Base-by-base conservation (phyloP, 2,329 filamentous ascomycete species). In the Amesomyces nigricolor region DNA sequence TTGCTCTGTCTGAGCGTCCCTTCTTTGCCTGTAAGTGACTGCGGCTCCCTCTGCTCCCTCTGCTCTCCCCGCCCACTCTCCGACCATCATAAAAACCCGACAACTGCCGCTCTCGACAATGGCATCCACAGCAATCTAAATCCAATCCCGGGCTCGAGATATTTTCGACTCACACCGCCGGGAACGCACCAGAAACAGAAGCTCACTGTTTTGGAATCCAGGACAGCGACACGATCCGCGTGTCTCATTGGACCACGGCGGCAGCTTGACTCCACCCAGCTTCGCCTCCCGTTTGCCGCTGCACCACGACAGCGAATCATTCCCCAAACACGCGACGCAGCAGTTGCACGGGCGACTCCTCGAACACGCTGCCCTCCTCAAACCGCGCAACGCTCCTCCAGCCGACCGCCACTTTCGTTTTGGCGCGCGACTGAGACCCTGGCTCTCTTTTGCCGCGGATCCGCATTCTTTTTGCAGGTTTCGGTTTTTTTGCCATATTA, bases 311-410 rank as follows among this genome's bases (percentile, higher is more conserved):
- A 61, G 56, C 64, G 64, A 65, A 65, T 65, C 64, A 64, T 53
- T 56, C 52, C 44, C 38, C 48, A 40, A 29, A 52, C 50, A 48
- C 50, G 32, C 45, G 35, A 53, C 54, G 56, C 49, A 60, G 58
- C 56, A 55, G 63, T 62, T 51, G 58, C 60, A 65, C 58, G 60
- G 63, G 64, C 64, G 64, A 65, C 62, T 65, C 55, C 63, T 65
- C 63, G 59, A 65, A 65, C 64, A 63, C 58, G 45, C 57, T 56
- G 44, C 30, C n/a, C 42, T 32, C 11, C 14, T 42, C 54, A 54
- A 56, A 50, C 46, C 51, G 55, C 54, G 37, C 54, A 53, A 53
- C 46, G 44, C 49, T 56, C 40, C 51, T 51, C 51, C 51, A 54
- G 52, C 57, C 53, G 50, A 52, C 58, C 37, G 48, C 46, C 54